These are phyloP conservation scores for Niebla homalea DNA, from an alignment of 495 filamentous ascomycete species.

Conservation along the genomic window DNA sequence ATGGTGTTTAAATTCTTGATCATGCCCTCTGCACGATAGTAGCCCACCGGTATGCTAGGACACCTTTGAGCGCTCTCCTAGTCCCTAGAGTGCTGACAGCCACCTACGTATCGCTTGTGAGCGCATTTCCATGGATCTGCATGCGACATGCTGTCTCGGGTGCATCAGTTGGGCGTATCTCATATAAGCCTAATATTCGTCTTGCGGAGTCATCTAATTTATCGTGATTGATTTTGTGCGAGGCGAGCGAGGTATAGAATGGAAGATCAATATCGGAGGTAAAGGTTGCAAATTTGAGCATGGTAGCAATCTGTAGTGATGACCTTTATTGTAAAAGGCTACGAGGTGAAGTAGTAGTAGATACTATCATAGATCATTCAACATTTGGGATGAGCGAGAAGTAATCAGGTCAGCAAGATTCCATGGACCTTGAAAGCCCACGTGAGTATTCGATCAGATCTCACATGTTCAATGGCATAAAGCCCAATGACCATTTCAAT, in stretches of 20 bases:
- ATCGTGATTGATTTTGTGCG: slow-evolving; percentile 89
- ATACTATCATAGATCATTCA: too few species aligned
- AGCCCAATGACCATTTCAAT: too few species aligned
- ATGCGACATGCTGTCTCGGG: slow-evolving; percentile 65
- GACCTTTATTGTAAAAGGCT: too few species aligned
- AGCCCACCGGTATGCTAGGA: slow-evolving; percentile 53
- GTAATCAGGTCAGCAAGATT: not conserved
- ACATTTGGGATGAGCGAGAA: not conserved
- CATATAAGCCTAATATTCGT: slow-evolving; percentile 76
- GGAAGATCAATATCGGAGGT: slow-evolving; percentile 86
- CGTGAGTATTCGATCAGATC: not conserved
- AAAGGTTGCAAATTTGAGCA: slow-evolving; percentile 67
- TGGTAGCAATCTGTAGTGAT: not conserved
- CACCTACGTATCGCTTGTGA: slow-evolving; percentile 69
- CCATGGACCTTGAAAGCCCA: not conserved
- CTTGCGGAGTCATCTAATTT: slow-evolving; percentile 88
- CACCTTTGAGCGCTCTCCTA: not conserved
- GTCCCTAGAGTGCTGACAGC: not conserved
- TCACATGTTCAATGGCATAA: too few species aligned
- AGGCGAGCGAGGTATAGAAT: slow-evolving; percentile 81
- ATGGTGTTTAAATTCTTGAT: slow-evolving; percentile 95
- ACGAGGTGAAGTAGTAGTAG: not conserved
- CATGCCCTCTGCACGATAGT: slow-evolving; percentile 76
- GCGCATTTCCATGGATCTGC: slow-evolving; percentile 75
- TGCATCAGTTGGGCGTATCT: slow-evolving; percentile 54